Evolutionary conservation across 2,329 filamentous ascomycete species (phyloP), one percentile per base, ranked within the genome.

Genomic region (Talaromyces sp.): DNA sequence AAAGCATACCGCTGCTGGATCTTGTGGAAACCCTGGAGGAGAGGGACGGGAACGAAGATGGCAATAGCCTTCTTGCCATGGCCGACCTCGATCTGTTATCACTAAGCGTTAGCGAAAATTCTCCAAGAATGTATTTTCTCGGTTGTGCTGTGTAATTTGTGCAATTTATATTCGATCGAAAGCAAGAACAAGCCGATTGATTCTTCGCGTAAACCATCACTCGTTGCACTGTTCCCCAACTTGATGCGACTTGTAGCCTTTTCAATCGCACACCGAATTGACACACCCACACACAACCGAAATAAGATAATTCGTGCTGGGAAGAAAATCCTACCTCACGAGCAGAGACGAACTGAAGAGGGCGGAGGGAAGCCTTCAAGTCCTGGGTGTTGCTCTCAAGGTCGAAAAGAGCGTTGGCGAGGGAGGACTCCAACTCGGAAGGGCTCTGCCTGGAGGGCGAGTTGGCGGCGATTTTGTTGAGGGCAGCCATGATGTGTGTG

Each of bases 21-120:
- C 81, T 95, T 93, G 91, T 98, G 95, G 92, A 97, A 99, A 82
- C 92, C 92, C 83, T 90, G 87, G 82, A 99, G 92, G 84, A 96
- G 92, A 85, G 95, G 95, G 83, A 99, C 95, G 82, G 95, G 95
- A 88, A 99, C 95, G 91, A 99, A 99, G 91, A 99, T 96, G 88
- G 97, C 94, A 87, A 99, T 95, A 81, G 95, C 95, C 91, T 98
- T 99, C 90, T 97, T 97, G 90, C 95, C 95, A 88, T 98, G 93
- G 87, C 95, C 95, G 86, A 98, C 94, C 88, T 99, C 95, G 88
- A 99, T 95, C 95, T 99, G 79, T 76, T 80, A 79, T 82, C 19
- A 78, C 60, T 62, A 62, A 24, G 63, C 52, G 31, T 66, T 50
- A 68, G 66, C 56, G 64, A 69, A 67, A 24, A 62, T 59, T 65